Evolutionary conservation across 164 flowering plant genomes (phyloP).

Genomic region (Vitis rotundifolia): DNA sequence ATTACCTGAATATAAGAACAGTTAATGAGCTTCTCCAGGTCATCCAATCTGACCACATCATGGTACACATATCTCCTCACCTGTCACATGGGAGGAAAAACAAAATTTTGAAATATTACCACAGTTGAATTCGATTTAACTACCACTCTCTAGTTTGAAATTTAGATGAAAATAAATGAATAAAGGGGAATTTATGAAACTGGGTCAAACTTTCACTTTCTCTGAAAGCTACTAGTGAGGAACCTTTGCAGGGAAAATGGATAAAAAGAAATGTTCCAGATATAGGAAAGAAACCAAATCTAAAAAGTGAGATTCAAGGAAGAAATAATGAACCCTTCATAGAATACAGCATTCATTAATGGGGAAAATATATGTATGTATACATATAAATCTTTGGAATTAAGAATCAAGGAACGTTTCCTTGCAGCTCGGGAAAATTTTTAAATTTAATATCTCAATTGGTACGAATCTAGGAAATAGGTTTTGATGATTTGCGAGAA

Average conservation of each 20-base stretch:
- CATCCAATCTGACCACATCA: conserved; percentile 79
- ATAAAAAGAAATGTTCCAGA: conserved; percentile 37
- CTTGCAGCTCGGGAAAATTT: too few species aligned
- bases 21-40: conserved; percentile 86
- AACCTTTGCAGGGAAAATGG: conserved; percentile 32
- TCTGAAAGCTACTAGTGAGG: conserved; percentile 54
- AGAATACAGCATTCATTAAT: conserved; percentile 3
- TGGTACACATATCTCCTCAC: conserved; percentile 91
- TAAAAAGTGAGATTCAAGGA: conserved; percentile 27
- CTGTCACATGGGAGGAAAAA: conserved; percentile 29
- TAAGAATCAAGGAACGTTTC: not conserved
- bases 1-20: conserved; percentile 79
- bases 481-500: too few species aligned
- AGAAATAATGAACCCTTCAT: conserved; percentile 8
- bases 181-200: conserved; percentile 6
- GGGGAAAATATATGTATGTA: not conserved
- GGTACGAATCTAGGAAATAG: too few species aligned
- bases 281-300: conserved; percentile 48
- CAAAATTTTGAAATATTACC: not conserved
- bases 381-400: not conserved
- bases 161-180: not conserved
- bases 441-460: too few species aligned
- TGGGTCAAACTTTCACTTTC: conserved; percentile 61
- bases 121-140: too few species aligned
- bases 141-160: not conserved